Percentiles rank a stretch among this genome's conserved stretches.
These are phyloP conservation scores for Sphaerobolus stellatus DNA, from an alignment of 1,284 basidiomycete species.

Conservation along the genomic window DNA sequence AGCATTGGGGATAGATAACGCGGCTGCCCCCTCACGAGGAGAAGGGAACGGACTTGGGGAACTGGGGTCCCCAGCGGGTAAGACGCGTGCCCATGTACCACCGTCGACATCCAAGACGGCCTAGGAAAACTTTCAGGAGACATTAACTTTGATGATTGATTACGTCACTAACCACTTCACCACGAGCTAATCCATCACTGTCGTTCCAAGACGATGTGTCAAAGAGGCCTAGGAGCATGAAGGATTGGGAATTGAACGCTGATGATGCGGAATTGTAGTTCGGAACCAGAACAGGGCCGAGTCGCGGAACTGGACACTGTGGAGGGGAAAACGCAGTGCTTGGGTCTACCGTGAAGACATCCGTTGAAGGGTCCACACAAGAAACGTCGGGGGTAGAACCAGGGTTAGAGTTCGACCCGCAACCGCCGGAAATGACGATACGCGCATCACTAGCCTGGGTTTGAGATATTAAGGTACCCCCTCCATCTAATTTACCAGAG, in stretches of 20 bases:
- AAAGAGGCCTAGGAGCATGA: conserved; percentile 65
- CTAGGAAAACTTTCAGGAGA: conserved; percentile 32
- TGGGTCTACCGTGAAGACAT: conserved; percentile 49
- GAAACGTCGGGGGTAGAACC: conserved; percentile 36
- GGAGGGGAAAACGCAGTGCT: conserved; percentile 38
- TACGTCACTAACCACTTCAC: conserved; percentile 73
- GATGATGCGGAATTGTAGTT: conserved; percentile 58
- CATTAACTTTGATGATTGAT: not conserved
- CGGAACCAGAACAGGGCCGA: conserved; percentile 56
- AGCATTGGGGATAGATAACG: conserved; percentile 49
- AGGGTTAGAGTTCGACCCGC: conserved; percentile 38
- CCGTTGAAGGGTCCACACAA: conserved; percentile 58
- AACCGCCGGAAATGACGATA: conserved; percentile 62
- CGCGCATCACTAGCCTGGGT: conserved; percentile 29
- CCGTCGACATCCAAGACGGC: conserved; percentile 60
- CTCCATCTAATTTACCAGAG: conserved; percentile 46
- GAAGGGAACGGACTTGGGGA: conserved; percentile 52
- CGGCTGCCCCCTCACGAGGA: conserved; percentile 69
- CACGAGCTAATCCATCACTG: conserved; percentile 50
- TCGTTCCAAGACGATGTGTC: conserved; percentile 67
- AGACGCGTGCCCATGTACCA: conserved; percentile 67
- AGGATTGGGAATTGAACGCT: conserved; percentile 61
- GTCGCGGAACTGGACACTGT: conserved; percentile 68
- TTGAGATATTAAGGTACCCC: conserved; percentile 50
- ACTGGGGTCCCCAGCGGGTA: conserved; percentile 73